Evolutionary conservation across 225 moss, liverwort and hornwort genomes (phyloP), one percentile per base, ranked within the genome.

Genomic region (Physcomitrium patens): DNA sequence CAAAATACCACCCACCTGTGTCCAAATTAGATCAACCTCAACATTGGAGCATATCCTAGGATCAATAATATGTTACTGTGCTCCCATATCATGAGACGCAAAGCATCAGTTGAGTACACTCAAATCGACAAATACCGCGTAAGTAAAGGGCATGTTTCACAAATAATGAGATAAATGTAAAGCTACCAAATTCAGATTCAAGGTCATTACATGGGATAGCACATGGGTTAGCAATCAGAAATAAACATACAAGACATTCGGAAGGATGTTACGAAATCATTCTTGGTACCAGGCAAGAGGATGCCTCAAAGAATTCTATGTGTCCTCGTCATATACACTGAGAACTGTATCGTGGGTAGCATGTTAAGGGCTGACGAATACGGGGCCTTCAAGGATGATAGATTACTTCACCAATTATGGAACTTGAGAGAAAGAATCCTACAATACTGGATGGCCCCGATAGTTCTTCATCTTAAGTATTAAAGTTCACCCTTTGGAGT

Each of bases 311-410:
- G 28, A 41, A 51, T 73, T 41, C 20, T 52, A 63, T 17, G 42
- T 50, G 63, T 72, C 19, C 41, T 23, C 41, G 23, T 42, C 7
- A 53, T 73, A 63, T 51, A 73, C 37, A 42, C 23, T 20, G 63
- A 73, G 10, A 22, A 47, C 23, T 73, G 51, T 22, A 63, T 28
- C 51, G 31, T 17, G 44, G 18, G 43, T 23, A 26, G 43, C 53
- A 73, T 54, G 54, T 23, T 17, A 43, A 12, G 42, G 54, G 54
- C 65, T 18, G 44, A 55, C 26, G 52, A 27, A 41, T 44, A n/a
- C 42, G 17, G 24, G 44, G 4, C 24, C 18, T n/a, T 45, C 13
- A 54, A 49, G 15, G 15, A 55, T 55, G 19, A 0, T 65, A n/a
- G 24, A 52, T 51, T 20, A 51, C 41, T 22, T 43, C 23, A 15